Evolutionary conservation across 192 early-diverging fungal species (phyloP).

Genomic region (Backusella parvicylindrica): DNA sequence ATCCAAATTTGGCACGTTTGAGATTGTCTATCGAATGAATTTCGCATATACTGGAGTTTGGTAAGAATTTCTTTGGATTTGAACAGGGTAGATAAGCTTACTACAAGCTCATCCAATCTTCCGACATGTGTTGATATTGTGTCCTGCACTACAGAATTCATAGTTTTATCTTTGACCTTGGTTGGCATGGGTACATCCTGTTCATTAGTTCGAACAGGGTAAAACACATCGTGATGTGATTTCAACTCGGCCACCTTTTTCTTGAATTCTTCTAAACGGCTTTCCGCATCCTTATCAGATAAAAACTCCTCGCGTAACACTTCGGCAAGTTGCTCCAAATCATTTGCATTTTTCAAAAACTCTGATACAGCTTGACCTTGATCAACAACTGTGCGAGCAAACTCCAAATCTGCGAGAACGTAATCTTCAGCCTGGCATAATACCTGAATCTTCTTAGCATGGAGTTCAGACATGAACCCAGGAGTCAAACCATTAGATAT

Average conservation of each 20-base stretch:
- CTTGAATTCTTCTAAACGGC: not conserved
- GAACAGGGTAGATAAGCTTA: slow-evolving; percentile 1
- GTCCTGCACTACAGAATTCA: slow-evolving; percentile 6
- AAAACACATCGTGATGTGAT: not conserved
- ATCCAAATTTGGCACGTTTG: slow-evolving; percentile 15
- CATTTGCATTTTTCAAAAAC: not conserved
- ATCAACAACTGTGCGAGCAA: not conserved
- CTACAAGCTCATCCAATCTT: slow-evolving; percentile 7
- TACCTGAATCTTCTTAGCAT: slow-evolving; percentile 8
- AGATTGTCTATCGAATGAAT: not conserved
- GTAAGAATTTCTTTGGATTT: slow-evolving; percentile 10
- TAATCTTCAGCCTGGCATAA: not conserved
- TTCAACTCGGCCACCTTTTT: not conserved
- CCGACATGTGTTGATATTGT: not conserved
- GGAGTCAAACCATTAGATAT: not conserved
- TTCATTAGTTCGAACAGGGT: not conserved
- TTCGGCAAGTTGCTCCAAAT: slow-evolving; percentile 10
- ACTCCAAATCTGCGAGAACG: not conserved
- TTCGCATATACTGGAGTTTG: not conserved
- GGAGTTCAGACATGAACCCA: slow-evolving; percentile 4
- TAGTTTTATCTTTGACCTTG: slow-evolving; percentile 13
- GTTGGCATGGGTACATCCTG: not conserved
- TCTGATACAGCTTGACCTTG: slow-evolving; percentile 7
- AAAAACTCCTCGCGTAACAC: slow-evolving; percentile 9
- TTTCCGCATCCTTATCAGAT: not conserved